Base-by-base conservation (phyloP, 768 basidiomycete genomes). In the Zangia roseola region DNA sequence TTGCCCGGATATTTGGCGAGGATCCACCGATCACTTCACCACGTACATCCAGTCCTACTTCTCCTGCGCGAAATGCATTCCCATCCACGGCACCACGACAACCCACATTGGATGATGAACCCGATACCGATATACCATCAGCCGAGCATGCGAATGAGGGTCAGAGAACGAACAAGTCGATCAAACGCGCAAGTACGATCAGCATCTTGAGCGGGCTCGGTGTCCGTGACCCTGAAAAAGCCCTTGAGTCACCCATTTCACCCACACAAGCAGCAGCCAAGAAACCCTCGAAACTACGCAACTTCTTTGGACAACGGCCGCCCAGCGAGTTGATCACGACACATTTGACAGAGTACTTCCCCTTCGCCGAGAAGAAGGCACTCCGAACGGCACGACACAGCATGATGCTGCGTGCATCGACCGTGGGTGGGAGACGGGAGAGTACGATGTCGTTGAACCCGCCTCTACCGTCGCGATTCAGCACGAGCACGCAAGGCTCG, bases 261-360 rank as follows among this genome's bases (percentile, higher is more conserved):
- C 78, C 82, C 6, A 74, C 77, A 0, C 59, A 60, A 21, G 40
- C 56, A 8, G 33, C 62, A 3, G 14, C 53, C 31, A 69, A 80
- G 57, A 72, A 76, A 9, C 80, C 84, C 4, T 80, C 81, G 19
- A 94, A 91, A 61, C 66, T 94, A 40, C 89, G 89, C 69, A 94
- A 93, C 75, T 99, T 98, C 76, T 95, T 97, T 58, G 97, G 95
- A 14, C 97, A 97, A 61, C 88, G 97, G 34, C 97, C 97, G 0
- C 94, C 97, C 0, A 92, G 89, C 70, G 97, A 98, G 68, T 83
- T 98, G 54, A 98, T 98, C 73, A 91, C 94, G 21, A 95, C 77
- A 7, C 94, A 98, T 63, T 70, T 98, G 43, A 84, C 88, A 17
- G 94, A 97, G 52, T 99, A 88, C 74, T 99, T 99, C 82, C 97